Conservation (phyloP, 495 filamentous ascomycete genomes). For the Penicillium argentinense region DNA sequence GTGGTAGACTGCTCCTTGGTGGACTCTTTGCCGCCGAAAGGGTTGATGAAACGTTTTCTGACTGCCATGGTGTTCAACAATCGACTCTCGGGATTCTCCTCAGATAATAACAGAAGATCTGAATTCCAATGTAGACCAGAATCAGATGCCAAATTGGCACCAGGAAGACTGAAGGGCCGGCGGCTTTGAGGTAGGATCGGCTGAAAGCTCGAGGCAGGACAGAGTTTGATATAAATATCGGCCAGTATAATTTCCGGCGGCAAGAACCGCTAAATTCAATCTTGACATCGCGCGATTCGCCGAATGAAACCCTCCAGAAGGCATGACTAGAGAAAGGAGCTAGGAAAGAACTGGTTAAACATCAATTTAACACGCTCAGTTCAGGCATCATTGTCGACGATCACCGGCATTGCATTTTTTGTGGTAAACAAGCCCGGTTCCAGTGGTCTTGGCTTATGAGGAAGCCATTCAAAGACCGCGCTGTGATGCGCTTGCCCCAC, state of each 20-base stretch:
- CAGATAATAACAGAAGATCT: too few species aligned
- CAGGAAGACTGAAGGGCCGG: too few species aligned
- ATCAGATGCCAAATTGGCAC: not conserved
- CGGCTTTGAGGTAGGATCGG: too few species aligned
- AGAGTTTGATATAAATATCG: not conserved
- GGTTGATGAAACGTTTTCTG: constrained; percentile 12
- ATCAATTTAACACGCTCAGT: not conserved
- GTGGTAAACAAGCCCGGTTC: not conserved
- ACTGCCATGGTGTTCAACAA: constrained; percentile 1
- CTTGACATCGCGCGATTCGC: not conserved
- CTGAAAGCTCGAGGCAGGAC: too few species aligned
- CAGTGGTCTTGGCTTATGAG: not conserved
- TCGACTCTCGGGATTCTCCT: not conserved
- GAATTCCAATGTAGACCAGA: not conserved
- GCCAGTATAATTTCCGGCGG: not conserved
- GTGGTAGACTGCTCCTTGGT: not conserved
- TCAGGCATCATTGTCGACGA: not conserved
- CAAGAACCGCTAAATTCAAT: not conserved
- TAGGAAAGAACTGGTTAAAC: not conserved
- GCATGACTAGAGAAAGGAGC: not conserved
- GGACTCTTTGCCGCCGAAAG: constrained; percentile 1
- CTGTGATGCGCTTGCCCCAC: not conserved
- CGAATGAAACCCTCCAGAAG: not conserved
- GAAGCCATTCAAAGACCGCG: not conserved
- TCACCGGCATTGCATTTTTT: not conserved